Evolutionary conservation across 805 yeast genomes (phyloP), one percentile per base, ranked within the genome.

Genomic region (Grigorovia humatica): DNA sequence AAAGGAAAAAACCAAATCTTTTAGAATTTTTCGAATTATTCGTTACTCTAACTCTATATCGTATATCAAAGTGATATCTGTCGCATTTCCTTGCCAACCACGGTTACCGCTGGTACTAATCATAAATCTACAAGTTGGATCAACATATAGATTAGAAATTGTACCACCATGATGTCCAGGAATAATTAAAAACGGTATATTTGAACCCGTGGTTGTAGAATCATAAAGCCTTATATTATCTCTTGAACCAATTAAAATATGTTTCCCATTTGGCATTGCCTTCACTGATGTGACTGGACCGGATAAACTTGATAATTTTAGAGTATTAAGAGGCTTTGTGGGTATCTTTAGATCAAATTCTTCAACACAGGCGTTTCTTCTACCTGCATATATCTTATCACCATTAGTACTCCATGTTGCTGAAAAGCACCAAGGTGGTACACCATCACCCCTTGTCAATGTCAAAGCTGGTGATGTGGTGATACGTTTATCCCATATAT

Each of bases 131-230:
- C 95, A 88, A 1, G 93, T 84, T 32, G 91, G 91, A 66, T 91
- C 98, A 20, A 90, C 83, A 51, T 79, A 74, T 55, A 93, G 70
- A 49, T 81, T 80, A 47, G 95, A 85, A 38, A 93, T 71, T 2
- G 81, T 79, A 29, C 97, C 96, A 48, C 99, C 98, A 62, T 88
- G 96, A 66, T 93, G 98, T 0, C 99, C 98, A 0, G 99, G 96
- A 11, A 93, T 77, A 59, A 95, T 90, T 65, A 83, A 75, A 63
- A 91, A 93, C 17, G 97, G 97, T 9, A 84, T 74, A 29, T 44
- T 43, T 5, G 54, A 8, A 1, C 32, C 8, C 15, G 44, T 43
- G 2, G 45, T 5, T 15, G 64, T 65, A 53, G 89, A 73, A 62
- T 93, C 95, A 69, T 88, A 93, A 30, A 93, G 70, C 59, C 99